Evolutionary conservation across 257 asterid species (phyloP).

Genomic region (Marsdenia floribunda): DNA sequence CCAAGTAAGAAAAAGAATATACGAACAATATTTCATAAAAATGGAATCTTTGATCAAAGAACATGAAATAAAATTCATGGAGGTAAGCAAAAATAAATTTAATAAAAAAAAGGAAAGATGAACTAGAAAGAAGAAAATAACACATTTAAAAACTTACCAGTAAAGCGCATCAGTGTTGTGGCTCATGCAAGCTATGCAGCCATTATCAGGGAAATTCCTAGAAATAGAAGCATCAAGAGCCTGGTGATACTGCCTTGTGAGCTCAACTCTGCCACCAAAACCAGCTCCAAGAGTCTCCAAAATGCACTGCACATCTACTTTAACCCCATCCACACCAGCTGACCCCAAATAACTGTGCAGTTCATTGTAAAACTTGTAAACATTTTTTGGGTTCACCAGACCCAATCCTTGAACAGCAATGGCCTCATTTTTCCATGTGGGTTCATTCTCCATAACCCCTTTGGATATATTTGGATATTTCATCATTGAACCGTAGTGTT

Average conservation of each 20-base stretch:
- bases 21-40: no score
- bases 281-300: conserved; percentile 86
- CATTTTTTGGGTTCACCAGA: conserved; percentile 67
- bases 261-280: conserved; percentile 74
- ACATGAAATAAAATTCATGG: no score
- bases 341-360: conserved; percentile 70
- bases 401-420: conserved; percentile 73
- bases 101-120: no score
- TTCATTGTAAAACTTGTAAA: conserved; percentile 67
- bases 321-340: conserved; percentile 81
- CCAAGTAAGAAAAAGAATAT: no score
- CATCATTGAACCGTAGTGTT: conserved; percentile 55
- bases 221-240: conserved; percentile 88
- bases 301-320: conserved; percentile 79
- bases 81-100: no score
- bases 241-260: conserved; percentile 75
- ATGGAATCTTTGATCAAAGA: no score
- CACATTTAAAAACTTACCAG: conserved; percentile 36
- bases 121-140: neutral
- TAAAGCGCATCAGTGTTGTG: conserved; percentile 80
- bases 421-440: conserved; percentile 65
- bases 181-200: conserved; percentile 94
- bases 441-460: conserved; percentile 76
- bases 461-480: conserved; percentile 56
- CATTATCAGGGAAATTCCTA: conserved; percentile 64